A percentile compares a stretch with the other conserved stretches of the same genome.
Conservation (phyloP, 2,329 filamentous ascomycete genomes). For the Calonectria honghensis region DNA sequence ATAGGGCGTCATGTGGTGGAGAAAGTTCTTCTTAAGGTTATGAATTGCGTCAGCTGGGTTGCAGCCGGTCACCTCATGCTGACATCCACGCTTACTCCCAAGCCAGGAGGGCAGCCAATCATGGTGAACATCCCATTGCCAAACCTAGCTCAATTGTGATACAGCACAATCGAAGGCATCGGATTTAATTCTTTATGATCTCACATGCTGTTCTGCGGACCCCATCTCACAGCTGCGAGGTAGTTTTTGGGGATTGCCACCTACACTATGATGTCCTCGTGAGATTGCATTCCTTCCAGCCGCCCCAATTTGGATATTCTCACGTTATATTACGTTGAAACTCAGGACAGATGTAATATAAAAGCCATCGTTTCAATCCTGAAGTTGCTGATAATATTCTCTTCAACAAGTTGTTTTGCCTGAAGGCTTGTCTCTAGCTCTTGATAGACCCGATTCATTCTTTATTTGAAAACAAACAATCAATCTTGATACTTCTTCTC, state of each 20-base stretch:
- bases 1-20: conserved; percentile 5
- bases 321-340: neutral
- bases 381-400: no score
- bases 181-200: no score
- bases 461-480: no score
- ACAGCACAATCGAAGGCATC: no score
- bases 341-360: neutral
- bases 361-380: no score
- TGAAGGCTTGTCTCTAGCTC: neutral
- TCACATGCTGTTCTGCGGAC: neutral
- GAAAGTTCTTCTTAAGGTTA: conserved; percentile 2
- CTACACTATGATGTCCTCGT: neutral
- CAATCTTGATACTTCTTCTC: no score
- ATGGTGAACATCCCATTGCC: neutral
- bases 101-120: neutral
- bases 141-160: neutral
- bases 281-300: neutral
- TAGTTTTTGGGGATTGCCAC: neutral
- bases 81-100: conserved; percentile 4
- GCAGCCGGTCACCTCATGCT: conserved; percentile 8
- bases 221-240: neutral
- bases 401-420: no score
- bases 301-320: neutral
- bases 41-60: conserved; percentile 1
- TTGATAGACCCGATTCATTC: neutral